A percentile compares a stretch with the other conserved stretches of the same genome.
These are phyloP conservation scores for Xylaria bambusicola DNA, from an alignment of 495 filamentous ascomycete species.

Conservation along the genomic window DNA sequence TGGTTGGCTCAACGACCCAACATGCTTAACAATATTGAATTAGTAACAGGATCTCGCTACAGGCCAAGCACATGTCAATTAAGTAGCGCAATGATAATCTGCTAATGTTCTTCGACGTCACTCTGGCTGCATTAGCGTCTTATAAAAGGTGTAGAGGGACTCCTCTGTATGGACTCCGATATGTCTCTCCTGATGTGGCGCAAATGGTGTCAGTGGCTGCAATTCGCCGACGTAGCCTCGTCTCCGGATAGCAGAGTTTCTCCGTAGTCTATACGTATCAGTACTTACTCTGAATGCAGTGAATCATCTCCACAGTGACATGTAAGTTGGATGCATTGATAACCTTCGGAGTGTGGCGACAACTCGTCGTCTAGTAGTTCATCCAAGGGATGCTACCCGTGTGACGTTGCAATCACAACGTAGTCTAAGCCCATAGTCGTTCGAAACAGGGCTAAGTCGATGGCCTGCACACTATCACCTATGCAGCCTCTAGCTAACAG, in stretches of 20 bases:
- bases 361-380: neutral
- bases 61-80: neutral
- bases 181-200: neutral
- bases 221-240: neutral
- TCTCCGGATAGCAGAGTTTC: neutral
- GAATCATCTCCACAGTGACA: neutral
- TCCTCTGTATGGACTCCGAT: neutral
- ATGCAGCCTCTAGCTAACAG: neutral
- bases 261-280: neutral
- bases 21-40: neutral
- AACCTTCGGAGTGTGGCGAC: neutral
- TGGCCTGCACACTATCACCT: neutral
- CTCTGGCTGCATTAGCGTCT: neutral
- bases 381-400: neutral
- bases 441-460: neutral
- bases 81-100: neutral
- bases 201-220: neutral
- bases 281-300: neutral
- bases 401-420: constrained; percentile 9
- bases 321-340: neutral
- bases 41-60: neutral
- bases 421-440: neutral
- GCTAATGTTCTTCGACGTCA: neutral
- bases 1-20: neutral
- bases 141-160: neutral